These are phyloP conservation scores for Madurella fahalii DNA, from an alignment of 2,329 filamentous ascomycete genomes.

Conservation along the genomic window DNA sequence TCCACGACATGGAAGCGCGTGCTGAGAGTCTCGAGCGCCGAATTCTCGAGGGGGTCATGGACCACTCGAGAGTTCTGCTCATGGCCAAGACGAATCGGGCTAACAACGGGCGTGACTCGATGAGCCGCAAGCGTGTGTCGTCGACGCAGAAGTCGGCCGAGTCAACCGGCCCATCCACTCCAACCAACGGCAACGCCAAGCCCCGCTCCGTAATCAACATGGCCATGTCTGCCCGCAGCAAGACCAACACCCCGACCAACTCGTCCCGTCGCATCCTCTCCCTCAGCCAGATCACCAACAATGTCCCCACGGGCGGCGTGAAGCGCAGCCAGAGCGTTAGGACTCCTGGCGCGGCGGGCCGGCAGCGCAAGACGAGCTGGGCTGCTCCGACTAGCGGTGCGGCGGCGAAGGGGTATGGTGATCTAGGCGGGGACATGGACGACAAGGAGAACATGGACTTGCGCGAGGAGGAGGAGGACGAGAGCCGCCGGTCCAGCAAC, in stretches of 20 bases:
- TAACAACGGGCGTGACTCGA: conserved; percentile 46
- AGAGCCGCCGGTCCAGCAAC: background rate
- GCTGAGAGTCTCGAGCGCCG: conserved; percentile 86
- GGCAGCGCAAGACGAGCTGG: conserved; percentile 67
- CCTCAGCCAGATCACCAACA: conserved; percentile 82
- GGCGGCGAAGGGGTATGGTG: conserved; percentile 45
- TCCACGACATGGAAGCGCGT: conserved; percentile 83
- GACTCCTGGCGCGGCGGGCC: conserved; percentile 47
- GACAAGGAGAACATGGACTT: conserved; percentile 39
- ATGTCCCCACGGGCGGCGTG: conserved; percentile 60
- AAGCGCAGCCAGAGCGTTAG: conserved; percentile 77
- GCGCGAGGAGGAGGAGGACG: conserved; percentile 58
- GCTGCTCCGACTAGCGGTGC: conserved; percentile 39
- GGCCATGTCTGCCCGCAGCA: conserved; percentile 51
- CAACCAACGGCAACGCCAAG: conserved; percentile 28
- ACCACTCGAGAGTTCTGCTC: conserved; percentile 88
- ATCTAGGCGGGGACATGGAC: conserved; percentile 61
- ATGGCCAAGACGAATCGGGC: conserved; percentile 58
- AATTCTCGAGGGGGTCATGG: conserved; percentile 92
- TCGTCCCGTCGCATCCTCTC: conserved; percentile 76
- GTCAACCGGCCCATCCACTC: conserved; percentile 19
- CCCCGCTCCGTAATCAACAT: conserved; percentile 45
- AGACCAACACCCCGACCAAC: conserved; percentile 39
- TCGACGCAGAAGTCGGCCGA: conserved; percentile 36
- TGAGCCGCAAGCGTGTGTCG: conserved; percentile 55